These are phyloP conservation scores for Vicia faba DNA, from an alignment of 306 rosid genomes.

Conservation along the genomic window DNA sequence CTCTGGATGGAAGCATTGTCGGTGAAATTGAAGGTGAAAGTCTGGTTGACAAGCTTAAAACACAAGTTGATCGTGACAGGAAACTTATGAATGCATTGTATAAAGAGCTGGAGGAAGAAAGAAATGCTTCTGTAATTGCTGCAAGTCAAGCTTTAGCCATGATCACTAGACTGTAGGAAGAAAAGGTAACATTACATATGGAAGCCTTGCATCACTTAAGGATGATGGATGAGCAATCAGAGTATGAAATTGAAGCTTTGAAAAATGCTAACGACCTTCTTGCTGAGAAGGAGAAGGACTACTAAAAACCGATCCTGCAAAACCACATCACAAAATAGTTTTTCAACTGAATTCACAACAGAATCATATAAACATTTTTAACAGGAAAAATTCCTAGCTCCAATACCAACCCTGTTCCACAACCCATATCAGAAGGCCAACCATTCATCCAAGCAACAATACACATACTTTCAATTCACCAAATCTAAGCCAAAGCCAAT, in stretches of 20 bases:
- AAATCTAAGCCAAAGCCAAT: no score
- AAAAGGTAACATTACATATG: slow-evolving; percentile 79
- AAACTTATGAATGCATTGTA: slow-evolving; percentile 65
- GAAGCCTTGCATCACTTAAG: slow-evolving; percentile 82
- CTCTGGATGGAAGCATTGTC: no score
- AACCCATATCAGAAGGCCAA: no score
- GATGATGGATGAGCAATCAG: slow-evolving; percentile 83
- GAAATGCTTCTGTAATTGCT: slow-evolving; percentile 81
- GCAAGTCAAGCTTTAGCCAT: slow-evolving; percentile 86
- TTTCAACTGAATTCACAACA: no score
- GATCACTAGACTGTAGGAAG: slow-evolving; percentile 89
- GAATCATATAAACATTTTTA: no score
- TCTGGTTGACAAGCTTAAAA: slow-evolving; percentile 57
- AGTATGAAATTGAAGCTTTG: slow-evolving; percentile 72
- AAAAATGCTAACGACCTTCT: slow-evolving; percentile 66
- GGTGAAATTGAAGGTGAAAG: no score
- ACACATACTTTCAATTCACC: no score
- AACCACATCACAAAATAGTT: no score
- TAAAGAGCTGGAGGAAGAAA: slow-evolving; percentile 89
- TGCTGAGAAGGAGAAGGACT: slow-evolving; percentile 75
- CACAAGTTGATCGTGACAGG: slow-evolving; percentile 88
- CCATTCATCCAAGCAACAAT: no score
- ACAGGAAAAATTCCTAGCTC: no score
- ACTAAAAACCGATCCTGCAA: no score
- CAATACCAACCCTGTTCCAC: no score